These are phyloP conservation scores for Ajuga chamaepitys DNA, from an alignment of 257 asterid species.

Conservation along the genomic window DNA sequence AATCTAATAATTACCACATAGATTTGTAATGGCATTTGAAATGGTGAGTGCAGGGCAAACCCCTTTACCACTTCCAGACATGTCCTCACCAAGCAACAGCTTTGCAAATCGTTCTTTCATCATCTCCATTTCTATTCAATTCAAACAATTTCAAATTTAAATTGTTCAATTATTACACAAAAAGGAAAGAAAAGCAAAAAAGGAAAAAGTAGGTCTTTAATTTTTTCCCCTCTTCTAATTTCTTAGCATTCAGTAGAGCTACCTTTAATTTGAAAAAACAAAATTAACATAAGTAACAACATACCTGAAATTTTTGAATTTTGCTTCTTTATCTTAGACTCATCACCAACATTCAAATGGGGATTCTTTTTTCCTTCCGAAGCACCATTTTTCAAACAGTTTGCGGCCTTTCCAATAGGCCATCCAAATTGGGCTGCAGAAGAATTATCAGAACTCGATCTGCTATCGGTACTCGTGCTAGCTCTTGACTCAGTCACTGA, in stretches of 20 bases:
- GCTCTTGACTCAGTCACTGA: conserved; percentile 38
- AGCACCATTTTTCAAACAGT: conserved; percentile 27
- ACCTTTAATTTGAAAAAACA: not conserved
- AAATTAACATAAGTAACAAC: conserved; percentile 5
- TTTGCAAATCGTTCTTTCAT: conserved; percentile 90
- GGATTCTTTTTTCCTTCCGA: conserved; percentile 20
- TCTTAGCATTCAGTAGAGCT: not conserved
- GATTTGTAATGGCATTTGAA: conserved; percentile 89
- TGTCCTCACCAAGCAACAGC: conserved; percentile 92
- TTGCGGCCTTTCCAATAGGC: conserved; percentile 48
- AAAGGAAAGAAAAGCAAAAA: not conserved
- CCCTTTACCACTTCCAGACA: conserved; percentile 98
- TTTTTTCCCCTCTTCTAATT: not conserved
- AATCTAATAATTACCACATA: conserved; percentile 48
- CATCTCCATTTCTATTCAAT: conserved; percentile 61
- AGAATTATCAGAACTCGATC: conserved; percentile 44
- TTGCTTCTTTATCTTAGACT: conserved; percentile 29
- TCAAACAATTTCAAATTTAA: not conserved
- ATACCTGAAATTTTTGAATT: conserved; percentile 55
- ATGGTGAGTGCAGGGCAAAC: conserved; percentile 81
- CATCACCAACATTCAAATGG: conserved; percentile 20
- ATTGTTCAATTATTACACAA: not conserved
- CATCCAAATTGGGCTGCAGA: conserved; percentile 42
- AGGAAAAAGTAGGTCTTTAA: not conserved
- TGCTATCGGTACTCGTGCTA: conserved; percentile 30